phyloP scores from a whole-genome alignment of 73 alveolate genomes.

The Symbiodinium pilosum region DNA sequence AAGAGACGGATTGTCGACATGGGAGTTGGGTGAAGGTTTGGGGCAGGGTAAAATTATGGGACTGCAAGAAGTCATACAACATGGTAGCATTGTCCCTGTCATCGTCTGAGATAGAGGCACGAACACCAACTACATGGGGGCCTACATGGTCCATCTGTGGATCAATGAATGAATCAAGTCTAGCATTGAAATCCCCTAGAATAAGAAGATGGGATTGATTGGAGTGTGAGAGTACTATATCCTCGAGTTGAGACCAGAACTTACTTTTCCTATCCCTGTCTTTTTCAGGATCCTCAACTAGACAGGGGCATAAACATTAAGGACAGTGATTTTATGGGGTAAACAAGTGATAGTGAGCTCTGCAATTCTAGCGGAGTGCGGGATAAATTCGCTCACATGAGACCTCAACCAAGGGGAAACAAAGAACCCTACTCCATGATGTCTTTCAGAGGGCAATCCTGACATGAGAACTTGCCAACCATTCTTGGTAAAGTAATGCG shows the following conservation, averaged over 20 bases:
- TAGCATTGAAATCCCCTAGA: neutral
- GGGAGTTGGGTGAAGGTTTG: neutral
- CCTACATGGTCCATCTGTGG: neutral
- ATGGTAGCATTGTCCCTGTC: neutral
- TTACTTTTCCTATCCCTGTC: neutral
- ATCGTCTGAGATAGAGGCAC: neutral
- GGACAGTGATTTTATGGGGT: neutral
- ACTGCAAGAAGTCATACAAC: neutral
- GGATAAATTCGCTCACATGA: neutral
- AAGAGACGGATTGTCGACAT: neutral
- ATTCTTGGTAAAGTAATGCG: neutral
- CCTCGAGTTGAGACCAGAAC: neutral
- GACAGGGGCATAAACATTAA: neutral
- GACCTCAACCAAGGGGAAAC: neutral
- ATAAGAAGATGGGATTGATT: neutral
- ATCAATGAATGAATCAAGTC: neutral
- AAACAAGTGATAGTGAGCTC: neutral
- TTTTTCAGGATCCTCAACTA: neutral
- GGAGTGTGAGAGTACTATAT: too few relatives aligned
- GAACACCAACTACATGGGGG: neutral
- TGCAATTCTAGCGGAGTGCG: neutral
- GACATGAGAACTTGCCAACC: neutral
- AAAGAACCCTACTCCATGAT: neutral
- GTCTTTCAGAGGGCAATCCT: neutral
- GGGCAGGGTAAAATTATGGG: too few relatives aligned